Evolutionary conservation across 129 eudicot genomes (phyloP).

Genomic region (Flaveria robusta): DNA sequence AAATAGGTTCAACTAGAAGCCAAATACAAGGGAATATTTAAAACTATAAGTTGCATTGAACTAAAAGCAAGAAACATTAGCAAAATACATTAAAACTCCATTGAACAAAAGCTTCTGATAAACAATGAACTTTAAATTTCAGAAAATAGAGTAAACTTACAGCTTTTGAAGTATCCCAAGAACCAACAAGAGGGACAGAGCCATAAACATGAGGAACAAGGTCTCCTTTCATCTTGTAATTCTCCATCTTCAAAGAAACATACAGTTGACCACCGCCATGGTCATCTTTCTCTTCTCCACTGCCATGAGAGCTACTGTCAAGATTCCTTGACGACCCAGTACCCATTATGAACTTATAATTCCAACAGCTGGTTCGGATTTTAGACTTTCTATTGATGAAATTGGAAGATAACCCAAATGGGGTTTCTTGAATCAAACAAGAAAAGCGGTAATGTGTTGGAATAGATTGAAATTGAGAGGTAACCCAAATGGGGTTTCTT

Average conservation of each 20-base stretch:
- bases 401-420: conserved; percentile 18
- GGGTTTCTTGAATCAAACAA: conserved; percentile 19
- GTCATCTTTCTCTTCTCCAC: conserved; percentile 67
- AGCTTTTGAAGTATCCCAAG: conserved; percentile 94
- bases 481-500: conserved; percentile 22
- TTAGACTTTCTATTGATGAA: too few species aligned
- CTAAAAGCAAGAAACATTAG: neutral
- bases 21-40: too few species aligned
- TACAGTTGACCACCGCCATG: conserved; percentile 91
- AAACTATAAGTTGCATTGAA: neutral
- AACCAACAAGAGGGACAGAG: conserved; percentile 90
- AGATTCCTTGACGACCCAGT: conserved; percentile 63
- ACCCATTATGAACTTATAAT: conserved; percentile 57
- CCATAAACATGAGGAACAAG: conserved; percentile 89
- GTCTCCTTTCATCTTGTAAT: conserved; percentile 52
- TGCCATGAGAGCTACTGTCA: conserved; percentile 59
- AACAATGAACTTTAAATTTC: neutral
- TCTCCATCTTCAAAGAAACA: conserved; percentile 93
- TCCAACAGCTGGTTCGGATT: too few species aligned
- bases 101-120: neutral
- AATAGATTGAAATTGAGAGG: conserved; percentile 20
- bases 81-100: neutral
- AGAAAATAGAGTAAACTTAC: conserved; percentile 30
- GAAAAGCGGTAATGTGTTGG: neutral
- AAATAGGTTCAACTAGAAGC: too few species aligned